Evolutionary conservation across 192 early-diverging fungal species (phyloP).

Genomic region (Backusella tuberculispora): DNA sequence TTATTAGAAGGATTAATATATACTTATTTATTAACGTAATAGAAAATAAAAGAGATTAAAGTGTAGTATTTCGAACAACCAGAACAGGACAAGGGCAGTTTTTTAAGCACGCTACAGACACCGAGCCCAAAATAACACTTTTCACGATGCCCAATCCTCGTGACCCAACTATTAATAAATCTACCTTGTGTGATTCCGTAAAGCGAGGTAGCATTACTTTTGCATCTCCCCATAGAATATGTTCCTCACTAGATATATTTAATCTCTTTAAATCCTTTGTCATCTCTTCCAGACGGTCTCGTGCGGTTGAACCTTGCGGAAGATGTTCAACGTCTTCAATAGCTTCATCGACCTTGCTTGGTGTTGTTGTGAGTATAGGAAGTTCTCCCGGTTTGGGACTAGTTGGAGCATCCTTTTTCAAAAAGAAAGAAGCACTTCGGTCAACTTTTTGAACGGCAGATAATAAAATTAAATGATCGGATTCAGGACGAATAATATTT

Average conservation of each 20-base stretch:
- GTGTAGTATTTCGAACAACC: conserved; percentile 25
- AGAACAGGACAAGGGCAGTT: conserved; percentile 30
- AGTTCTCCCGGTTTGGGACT: not conserved
- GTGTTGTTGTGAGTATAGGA: conserved; percentile 24
- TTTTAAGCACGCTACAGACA: conserved; percentile 23
- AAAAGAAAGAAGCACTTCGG: not conserved
- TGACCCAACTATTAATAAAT: conserved; percentile 31
- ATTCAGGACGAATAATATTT: conserved; percentile 33
- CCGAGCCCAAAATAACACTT: conserved; percentile 30
- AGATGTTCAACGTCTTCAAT: conserved; percentile 22
- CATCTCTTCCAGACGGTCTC: not conserved
- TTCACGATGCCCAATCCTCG: conserved; percentile 23
- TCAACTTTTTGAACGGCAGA: conserved; percentile 20
- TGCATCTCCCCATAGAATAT: conserved; percentile 28
- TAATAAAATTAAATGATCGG: conserved; percentile 29
- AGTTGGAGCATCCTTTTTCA: not conserved
- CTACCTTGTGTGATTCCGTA: conserved; percentile 14
- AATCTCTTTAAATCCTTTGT: not conserved
- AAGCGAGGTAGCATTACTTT: conserved; percentile 21
- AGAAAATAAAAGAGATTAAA: not conserved
- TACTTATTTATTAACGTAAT: no score
- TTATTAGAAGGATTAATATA: not conserved
- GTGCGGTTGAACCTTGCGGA: not conserved
- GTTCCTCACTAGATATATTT: conserved; percentile 19
- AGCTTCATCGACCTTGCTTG: conserved; percentile 30